Percentiles rank a stretch among this genome's conserved stretches.
phyloP scores from a whole-genome alignment of 441 rosid genomes.

The Pelargonium myrrhifolium region DNA sequence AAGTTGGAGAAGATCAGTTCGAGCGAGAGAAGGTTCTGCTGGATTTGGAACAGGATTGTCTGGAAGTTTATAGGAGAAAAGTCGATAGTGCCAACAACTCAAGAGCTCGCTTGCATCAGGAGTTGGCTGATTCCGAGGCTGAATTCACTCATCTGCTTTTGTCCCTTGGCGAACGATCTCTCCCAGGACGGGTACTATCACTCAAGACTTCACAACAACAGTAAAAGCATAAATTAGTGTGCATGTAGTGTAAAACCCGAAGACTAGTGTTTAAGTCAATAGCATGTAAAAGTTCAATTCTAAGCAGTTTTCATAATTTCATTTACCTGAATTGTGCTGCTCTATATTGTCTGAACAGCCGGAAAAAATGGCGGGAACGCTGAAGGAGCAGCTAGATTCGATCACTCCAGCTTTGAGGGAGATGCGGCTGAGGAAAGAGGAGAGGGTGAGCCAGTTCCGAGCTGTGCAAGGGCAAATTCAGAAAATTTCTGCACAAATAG shows the following conservation, averaged over 20 bases:
- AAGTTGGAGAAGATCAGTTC: slow-evolving; percentile 79
- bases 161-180: slow-evolving; percentile 90
- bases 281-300: not conserved
- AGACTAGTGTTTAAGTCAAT: not conserved
- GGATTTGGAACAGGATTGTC: slow-evolving; percentile 84
- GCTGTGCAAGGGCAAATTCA: slow-evolving; percentile 77
- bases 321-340: slow-evolving; percentile 6
- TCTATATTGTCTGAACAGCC: slow-evolving; percentile 43
- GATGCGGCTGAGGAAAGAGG: slow-evolving; percentile 81
- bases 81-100: slow-evolving; percentile 93
- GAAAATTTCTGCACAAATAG: slow-evolving; percentile 80
- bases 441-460: slow-evolving; percentile 67
- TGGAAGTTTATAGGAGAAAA: slow-evolving; percentile 88
- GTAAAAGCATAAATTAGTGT: not conserved
- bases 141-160: slow-evolving; percentile 91
- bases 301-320: not conserved
- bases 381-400: slow-evolving; percentile 82
- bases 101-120: slow-evolving; percentile 92
- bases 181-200: slow-evolving; percentile 76
- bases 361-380: slow-evolving; percentile 75
- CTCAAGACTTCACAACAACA: not conserved
- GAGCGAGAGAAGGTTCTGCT: slow-evolving; percentile 78
- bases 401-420: slow-evolving; percentile 83
- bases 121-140: slow-evolving; percentile 94
- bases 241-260: not conserved